Percentiles rank a stretch among this genome's conserved stretches.
Evolutionary conservation across 2,329 filamentous ascomycete genomes (phyloP).

Genomic region (Lachnellula subtilissima): DNA sequence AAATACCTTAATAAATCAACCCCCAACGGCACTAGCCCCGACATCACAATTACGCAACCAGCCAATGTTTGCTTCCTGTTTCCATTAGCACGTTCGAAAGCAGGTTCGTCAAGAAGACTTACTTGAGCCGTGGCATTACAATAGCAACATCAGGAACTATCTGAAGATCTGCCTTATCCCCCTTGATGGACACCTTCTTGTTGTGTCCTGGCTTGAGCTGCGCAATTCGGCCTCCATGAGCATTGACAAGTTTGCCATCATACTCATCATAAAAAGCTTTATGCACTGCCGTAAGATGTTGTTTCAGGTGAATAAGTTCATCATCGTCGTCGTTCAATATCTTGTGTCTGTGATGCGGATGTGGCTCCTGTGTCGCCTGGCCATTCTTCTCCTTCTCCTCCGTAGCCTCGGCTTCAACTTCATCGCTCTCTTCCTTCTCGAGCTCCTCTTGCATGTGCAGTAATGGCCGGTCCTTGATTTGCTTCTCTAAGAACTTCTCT

Average conservation of each 20-base stretch:
- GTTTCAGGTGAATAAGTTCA: conserved; percentile 72
- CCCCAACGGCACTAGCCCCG: conserved; percentile 81
- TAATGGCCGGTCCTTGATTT: conserved; percentile 82
- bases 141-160: conserved; percentile 78
- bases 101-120: conserved; percentile 6
- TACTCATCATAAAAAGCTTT: conserved; percentile 78
- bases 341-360: conserved; percentile 55
- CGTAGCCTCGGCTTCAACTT: conserved; percentile 29
- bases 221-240: conserved; percentile 37
- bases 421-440: conserved; percentile 60
- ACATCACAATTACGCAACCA: conserved; percentile 77
- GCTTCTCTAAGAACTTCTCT: conserved; percentile 79
- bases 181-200: conserved; percentile 43
- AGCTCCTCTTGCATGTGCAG: conserved; percentile 89
- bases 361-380: conserved; percentile 28
- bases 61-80: conserved; percentile 57
- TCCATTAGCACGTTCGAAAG: conserved; percentile 17
- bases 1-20: conserved; percentile 61
- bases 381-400: conserved; percentile 34
- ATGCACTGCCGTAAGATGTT: conserved; percentile 72
- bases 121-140: conserved; percentile 80
- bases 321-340: conserved; percentile 83
- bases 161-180: conserved; percentile 41
- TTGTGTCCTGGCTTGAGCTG: conserved; percentile 32
- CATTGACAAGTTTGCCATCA: conserved; percentile 45